Conservation (phyloP, 768 basidiomycete species). For the Termitomyces eurrhizus region DNA sequence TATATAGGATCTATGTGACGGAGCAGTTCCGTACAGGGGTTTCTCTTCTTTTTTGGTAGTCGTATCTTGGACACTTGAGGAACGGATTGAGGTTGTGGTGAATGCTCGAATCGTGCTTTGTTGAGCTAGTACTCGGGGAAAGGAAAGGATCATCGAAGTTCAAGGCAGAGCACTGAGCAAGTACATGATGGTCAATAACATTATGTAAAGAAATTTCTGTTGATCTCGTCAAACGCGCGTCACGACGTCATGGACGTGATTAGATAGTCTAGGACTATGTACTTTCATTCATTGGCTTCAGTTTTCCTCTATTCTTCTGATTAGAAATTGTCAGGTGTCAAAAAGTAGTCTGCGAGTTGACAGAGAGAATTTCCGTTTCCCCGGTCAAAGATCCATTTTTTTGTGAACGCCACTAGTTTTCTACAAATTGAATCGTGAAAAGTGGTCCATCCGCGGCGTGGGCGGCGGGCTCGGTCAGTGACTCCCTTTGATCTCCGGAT, state of each 20-base stretch:
- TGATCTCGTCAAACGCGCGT: not conserved
- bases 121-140: not conserved
- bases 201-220: not conserved
- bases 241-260: not conserved
- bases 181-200: not conserved
- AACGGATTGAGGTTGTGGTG: not conserved
- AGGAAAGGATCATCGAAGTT: not conserved
- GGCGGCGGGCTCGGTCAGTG: not conserved
- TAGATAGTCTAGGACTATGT: too few relatives aligned
- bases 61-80: not conserved
- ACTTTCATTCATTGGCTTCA: not conserved
- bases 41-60: not conserved
- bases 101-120: not conserved
- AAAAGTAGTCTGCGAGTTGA: too few relatives aligned
- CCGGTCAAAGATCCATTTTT: not conserved
- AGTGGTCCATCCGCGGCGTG: not conserved
- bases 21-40: conserved; percentile 45
- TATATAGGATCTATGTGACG: conserved; percentile 49
- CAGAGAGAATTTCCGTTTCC: too few relatives aligned
- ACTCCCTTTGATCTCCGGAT: not conserved
- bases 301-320: not conserved
- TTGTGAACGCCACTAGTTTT: not conserved
- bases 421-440: not conserved
- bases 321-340: not conserved
- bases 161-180: not conserved